Percentiles rank a stretch among this genome's conserved stretches.
Evolutionary conservation across 2,329 filamentous ascomycete species (phyloP).

Genomic region (Botryotinia narcissicola): DNA sequence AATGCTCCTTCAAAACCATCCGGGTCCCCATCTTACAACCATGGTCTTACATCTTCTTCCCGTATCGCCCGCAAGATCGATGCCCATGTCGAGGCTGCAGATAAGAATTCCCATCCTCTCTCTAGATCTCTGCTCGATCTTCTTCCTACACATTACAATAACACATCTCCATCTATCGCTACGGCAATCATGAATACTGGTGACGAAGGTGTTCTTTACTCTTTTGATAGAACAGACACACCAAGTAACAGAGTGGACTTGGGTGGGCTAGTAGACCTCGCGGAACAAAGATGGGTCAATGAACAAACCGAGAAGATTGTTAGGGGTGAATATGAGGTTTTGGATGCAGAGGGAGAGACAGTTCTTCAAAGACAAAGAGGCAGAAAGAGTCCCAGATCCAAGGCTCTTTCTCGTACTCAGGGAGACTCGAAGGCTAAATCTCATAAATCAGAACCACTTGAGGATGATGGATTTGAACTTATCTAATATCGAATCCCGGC

Average conservation of each 20-base stretch:
- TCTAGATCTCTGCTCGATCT: constrained; percentile 37
- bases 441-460: constrained; percentile 25
- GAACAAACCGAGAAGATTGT: constrained; percentile 39
- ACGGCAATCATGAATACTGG: constrained; percentile 23
- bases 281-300: constrained; percentile 36
- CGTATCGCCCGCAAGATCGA: constrained; percentile 31
- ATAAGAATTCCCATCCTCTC: constrained; percentile 26
- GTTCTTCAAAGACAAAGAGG: constrained; percentile 30
- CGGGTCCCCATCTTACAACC: constrained; percentile 26
- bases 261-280: constrained; percentile 36
- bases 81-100: constrained; percentile 30
- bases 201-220: constrained; percentile 34
- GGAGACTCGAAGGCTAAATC: constrained; percentile 11
- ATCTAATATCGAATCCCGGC: constrained; percentile 27
- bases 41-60: constrained; percentile 14
- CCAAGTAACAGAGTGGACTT: constrained; percentile 33
- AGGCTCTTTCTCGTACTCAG: constrained; percentile 19
- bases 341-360: constrained; percentile 38
- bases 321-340: constrained; percentile 38
- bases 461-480: constrained; percentile 39
- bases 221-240: constrained; percentile 35
- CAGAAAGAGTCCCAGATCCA: constrained; percentile 36
- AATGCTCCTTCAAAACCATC: constrained; percentile 26
- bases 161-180: constrained; percentile 29
- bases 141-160: constrained; percentile 34